These are phyloP conservation scores for Cryomyces antarcticus DNA, from an alignment of 495 filamentous ascomycete genomes.

Conservation along the genomic window DNA sequence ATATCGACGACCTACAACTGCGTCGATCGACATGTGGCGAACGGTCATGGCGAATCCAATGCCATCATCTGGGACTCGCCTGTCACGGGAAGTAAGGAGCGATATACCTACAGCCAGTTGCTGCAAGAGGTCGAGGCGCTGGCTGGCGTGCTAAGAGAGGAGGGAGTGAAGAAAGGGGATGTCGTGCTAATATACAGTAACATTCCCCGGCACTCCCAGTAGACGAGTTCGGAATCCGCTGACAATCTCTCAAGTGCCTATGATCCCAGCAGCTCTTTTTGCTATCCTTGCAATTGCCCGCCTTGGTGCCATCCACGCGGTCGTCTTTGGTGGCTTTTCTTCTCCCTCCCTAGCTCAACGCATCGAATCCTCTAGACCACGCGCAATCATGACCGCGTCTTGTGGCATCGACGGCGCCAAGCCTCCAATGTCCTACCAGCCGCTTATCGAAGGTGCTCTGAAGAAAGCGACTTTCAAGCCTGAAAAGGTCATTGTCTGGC, in stretches of 20 bases:
- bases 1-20: slow-evolving; percentile 86
- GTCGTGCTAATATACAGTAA: slow-evolving; percentile 84
- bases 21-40: slow-evolving; percentile 66
- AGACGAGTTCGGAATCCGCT: background rate
- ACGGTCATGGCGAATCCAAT: slow-evolving; percentile 45
- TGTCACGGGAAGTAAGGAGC: slow-evolving; percentile 53
- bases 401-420: slow-evolving; percentile 84
- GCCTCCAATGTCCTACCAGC: slow-evolving; percentile 47
- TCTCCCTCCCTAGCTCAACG: slow-evolving; percentile 64
- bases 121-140: slow-evolving; percentile 68
- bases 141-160: slow-evolving; percentile 63
- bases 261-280: slow-evolving; percentile 77
- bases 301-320: slow-evolving; percentile 73
- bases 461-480: slow-evolving; percentile 17
- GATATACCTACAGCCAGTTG: slow-evolving; percentile 51
- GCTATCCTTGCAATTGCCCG: slow-evolving; percentile 65
- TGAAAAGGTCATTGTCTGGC: slow-evolving; percentile 50
- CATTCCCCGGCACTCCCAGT: background rate
- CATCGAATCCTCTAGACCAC: slow-evolving; percentile 62
- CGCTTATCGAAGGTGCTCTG: slow-evolving; percentile 33
- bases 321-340: slow-evolving; percentile 86
- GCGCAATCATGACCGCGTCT: slow-evolving; percentile 64
- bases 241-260: slow-evolving; percentile 45
- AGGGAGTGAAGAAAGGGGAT: slow-evolving; percentile 71
- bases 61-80: slow-evolving; percentile 83